A percentile compares a stretch with the other conserved stretches of the same genome.
Evolutionary conservation across 2,329 filamentous ascomycete genomes (phyloP).

Genomic region (Seiridium cupressi): DNA sequence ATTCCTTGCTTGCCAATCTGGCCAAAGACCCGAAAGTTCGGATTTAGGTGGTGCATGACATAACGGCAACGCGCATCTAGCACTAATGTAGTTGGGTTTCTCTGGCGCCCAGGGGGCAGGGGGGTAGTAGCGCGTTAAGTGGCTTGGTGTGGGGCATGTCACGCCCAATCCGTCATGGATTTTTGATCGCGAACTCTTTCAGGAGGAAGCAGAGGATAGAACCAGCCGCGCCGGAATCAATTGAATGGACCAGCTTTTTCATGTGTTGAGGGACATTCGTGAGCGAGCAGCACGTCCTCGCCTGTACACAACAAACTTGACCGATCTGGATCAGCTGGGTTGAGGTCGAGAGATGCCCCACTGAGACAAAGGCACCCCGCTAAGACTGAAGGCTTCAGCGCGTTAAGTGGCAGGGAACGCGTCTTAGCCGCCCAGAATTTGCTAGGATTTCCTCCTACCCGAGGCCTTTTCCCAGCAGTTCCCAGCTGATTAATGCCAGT

Average conservation of each 20-base stretch:
- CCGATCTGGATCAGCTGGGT: no score
- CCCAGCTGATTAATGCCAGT: slow-evolving; percentile 6
- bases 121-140: not conserved
- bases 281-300: not conserved
- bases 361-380: not conserved
- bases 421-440: not conserved
- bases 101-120: not conserved
- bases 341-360: not conserved
- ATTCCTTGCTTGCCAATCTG: no score
- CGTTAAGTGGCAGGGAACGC: slow-evolving; percentile 5
- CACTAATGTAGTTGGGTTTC: not conserved
- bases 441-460: not conserved
- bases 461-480: not conserved
- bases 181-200: not conserved
- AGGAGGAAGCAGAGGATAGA: not conserved
- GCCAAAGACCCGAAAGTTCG: no score
- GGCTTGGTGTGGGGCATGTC: not conserved
- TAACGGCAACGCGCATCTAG: no score
- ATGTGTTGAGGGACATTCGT: not conserved
- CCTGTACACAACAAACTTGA: no score
- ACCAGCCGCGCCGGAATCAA: no score
- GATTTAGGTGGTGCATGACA: no score
- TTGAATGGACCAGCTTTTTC: no score
- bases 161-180: not conserved
- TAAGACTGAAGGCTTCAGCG: not conserved